phyloP scores from a whole-genome alignment of 805 yeast genomes.

The Myxozyma melibiosi region DNA sequence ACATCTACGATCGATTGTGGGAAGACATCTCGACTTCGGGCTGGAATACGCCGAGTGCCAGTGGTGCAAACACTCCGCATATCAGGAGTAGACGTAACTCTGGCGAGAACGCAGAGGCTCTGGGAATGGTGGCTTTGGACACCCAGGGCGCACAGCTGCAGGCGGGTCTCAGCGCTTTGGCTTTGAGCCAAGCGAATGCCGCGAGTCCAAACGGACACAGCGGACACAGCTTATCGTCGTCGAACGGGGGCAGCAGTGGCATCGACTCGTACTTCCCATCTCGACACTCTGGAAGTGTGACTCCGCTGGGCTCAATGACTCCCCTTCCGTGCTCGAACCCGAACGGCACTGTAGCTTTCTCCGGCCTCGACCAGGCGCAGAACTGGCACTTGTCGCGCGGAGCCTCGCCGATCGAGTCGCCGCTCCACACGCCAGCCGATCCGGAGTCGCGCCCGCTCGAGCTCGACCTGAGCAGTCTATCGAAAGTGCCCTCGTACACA shows the following conservation, averaged over 20 bases:
- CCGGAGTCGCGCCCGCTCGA: slow-evolving; percentile 38
- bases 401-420: slow-evolving; percentile 13
- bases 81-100: slow-evolving; percentile 43
- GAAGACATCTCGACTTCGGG: slow-evolving; percentile 54
- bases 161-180: slow-evolving; percentile 46
- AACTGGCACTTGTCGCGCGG: slow-evolving; percentile 49
- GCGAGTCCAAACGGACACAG: neutral
- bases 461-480: slow-evolving; percentile 52
- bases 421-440: slow-evolving; percentile 5
- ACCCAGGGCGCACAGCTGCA: slow-evolving; percentile 44
- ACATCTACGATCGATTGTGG: slow-evolving; percentile 80
- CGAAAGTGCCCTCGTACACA: slow-evolving; percentile 81
- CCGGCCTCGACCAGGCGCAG: slow-evolving; percentile 52
- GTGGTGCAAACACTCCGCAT: slow-evolving; percentile 47
- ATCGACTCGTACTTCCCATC: slow-evolving; percentile 30
- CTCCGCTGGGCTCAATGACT: slow-evolving; percentile 30
- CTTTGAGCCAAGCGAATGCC: slow-evolving; percentile 31
- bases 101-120: slow-evolving; percentile 34
- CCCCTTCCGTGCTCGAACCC: slow-evolving; percentile 23
- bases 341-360: slow-evolving; percentile 30
- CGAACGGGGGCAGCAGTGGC: neutral
- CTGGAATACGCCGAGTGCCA: slow-evolving; percentile 44
- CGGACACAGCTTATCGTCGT: neutral
- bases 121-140: slow-evolving; percentile 39
- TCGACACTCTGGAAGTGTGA: slow-evolving; percentile 26